Percentiles rank a stretch among this genome's conserved stretches.
phyloP scores from a whole-genome alignment of 2,329 filamentous ascomycete species.

The Pyrenochaeta sp. region DNA sequence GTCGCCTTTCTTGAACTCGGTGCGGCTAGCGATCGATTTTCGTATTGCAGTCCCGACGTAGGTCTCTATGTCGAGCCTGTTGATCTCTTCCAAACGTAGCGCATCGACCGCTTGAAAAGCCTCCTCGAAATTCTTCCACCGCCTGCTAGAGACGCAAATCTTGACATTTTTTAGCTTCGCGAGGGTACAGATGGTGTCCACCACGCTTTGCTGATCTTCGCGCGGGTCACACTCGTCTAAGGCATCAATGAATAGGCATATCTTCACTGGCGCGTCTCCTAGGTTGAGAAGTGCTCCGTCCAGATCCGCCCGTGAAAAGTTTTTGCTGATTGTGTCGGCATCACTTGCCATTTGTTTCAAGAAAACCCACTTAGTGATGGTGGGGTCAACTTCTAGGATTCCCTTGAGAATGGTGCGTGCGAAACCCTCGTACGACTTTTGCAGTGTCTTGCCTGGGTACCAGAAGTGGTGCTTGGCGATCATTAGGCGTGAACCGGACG shows the following conservation, averaged over 20 bases:
- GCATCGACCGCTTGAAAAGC: slow-evolving; percentile 30
- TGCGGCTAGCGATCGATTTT: too few relatives aligned
- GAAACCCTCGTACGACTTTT: slow-evolving; percentile 5
- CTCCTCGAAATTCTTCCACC: slow-evolving; percentile 32
- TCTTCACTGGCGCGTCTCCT: too few relatives aligned
- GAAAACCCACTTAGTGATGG: background rate
- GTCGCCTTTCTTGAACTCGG: slow-evolving; percentile 2
- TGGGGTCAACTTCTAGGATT: background rate
- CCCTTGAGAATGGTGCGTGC: slow-evolving; percentile 1
- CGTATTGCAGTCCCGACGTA: slow-evolving; percentile 5
- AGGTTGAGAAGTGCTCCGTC: too few relatives aligned
- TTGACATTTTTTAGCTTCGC: slow-evolving; percentile 20
- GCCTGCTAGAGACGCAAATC: slow-evolving; percentile 36
- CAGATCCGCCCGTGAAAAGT: too few relatives aligned
- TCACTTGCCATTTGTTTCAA: slow-evolving; percentile 4
- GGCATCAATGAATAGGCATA: slow-evolving; percentile 21
- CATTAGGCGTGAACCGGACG: slow-evolving; percentile 20
- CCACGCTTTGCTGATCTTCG: background rate
- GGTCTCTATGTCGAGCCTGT: slow-evolving; percentile 22
- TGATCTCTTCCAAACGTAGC: slow-evolving; percentile 31
- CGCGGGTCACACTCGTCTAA: slow-evolving; percentile 11
- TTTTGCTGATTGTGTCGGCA: too few relatives aligned
- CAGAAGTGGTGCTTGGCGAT: slow-evolving; percentile 40
- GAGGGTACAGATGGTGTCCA: background rate
- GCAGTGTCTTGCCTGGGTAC: slow-evolving; percentile 25